These are phyloP conservation scores for Cryphonectria nitschkei DNA, from an alignment of 2,329 filamentous ascomycete genomes.

Conservation along the genomic window DNA sequence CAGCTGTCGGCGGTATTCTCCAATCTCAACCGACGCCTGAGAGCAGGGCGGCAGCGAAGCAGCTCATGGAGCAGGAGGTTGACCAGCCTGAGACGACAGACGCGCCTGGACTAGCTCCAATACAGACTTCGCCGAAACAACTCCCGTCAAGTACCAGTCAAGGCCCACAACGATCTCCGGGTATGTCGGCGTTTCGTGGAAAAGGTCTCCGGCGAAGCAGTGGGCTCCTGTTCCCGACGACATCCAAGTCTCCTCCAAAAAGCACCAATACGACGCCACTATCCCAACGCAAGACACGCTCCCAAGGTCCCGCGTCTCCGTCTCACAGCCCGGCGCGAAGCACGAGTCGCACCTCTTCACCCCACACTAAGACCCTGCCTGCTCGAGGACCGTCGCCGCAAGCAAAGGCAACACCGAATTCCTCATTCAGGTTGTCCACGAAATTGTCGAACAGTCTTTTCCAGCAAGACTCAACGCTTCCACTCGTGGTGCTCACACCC, in stretches of 20 bases:
- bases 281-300: constrained; percentile 23
- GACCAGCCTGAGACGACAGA: constrained; percentile 52
- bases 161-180: constrained; percentile 54
- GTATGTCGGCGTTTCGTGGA: constrained; percentile 55
- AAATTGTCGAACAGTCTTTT: constrained; percentile 52
- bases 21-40: constrained; percentile 43
- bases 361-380: constrained; percentile 22
- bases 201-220: constrained; percentile 54
- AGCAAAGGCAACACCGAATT: constrained; percentile 32
- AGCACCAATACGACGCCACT: constrained; percentile 22
- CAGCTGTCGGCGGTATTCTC: constrained; percentile 66
- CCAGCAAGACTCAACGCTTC: constrained; percentile 56
- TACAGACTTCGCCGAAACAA: constrained; percentile 39
- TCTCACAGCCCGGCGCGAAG: constrained; percentile 24
- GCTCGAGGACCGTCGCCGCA: constrained; percentile 18
- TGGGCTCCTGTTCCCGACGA: constrained; percentile 46
- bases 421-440: constrained; percentile 38
- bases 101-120: constrained; percentile 44
- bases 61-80: constrained; percentile 62
- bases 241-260: constrained; percentile 38
- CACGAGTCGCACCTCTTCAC: constrained; percentile 36
- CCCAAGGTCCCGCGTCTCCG: constrained; percentile 25
- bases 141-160: constrained; percentile 31
- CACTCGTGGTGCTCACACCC: constrained; percentile 66
- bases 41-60: constrained; percentile 54